Base-by-base conservation (phyloP, 2,329 filamentous ascomycete species). In the Lomentospora prolificans region DNA sequence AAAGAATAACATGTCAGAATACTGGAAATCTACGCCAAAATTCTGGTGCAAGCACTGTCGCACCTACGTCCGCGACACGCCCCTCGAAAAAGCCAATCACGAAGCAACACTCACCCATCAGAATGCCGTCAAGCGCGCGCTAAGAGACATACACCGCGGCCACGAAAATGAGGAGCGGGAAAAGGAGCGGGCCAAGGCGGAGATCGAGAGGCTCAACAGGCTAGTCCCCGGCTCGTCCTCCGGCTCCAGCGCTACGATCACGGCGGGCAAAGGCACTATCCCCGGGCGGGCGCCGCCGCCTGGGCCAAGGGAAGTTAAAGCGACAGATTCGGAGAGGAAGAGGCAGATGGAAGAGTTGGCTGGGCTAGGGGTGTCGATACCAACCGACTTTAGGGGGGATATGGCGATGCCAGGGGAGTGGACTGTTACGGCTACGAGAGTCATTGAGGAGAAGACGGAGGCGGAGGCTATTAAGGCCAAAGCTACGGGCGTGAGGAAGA, bases 1-100 rank as follows among this genome's bases (percentile, higher is more conserved):
- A 12, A 33, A 6, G 6, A 6, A 33, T 12, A 33, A 7, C 51
- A 97, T 99, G 94, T 86, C 94, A 0, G 94, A 97, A 77, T 95
- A 96, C 73, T 97, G 94, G 94, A 97, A 97, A 70, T 96, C 92
- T 19, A 96, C 91, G 69, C 91, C 91, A 4, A 92, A 87, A 68
- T 95, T 95, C 74, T 97, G 91, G 90, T 99, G 94, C 81, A 97
- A 97, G 71, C 89, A 96, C 76, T 99, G 94, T 80, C 82, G 84
- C 66, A 82, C 81, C 67, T 97, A 85, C 71, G 88, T 99, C 52
- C 88, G 89, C 71, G 94, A 99, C 75, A 96, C 91, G 22, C 85
- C 89, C 62, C 83, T 96, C 70, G 91, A 96, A 69, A 87, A 86
- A 63, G 79, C 84, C 61, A 92, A 96, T 71, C 91, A 96, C 72